A percentile compares a stretch with the other conserved stretches of the same genome.
Evolutionary conservation across 495 filamentous ascomycete genomes (phyloP).

Genomic region (Platismatia glauca): DNA sequence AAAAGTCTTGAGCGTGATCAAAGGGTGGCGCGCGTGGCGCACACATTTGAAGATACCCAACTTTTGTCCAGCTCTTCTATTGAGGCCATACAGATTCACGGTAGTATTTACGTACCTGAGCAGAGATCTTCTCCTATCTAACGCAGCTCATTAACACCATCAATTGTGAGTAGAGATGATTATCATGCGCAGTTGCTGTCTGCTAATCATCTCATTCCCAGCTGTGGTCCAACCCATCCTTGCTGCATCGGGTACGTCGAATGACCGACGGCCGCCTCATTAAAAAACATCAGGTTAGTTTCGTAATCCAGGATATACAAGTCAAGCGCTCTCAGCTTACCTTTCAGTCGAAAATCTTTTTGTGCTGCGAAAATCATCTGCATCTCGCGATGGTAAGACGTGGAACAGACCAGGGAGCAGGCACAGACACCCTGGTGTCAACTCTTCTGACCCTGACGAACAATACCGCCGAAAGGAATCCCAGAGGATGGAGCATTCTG

Average conservation of each 20-base stretch:
- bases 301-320: neutral
- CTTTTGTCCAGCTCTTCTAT: neutral
- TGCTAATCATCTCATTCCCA: neutral
- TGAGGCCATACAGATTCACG: neutral
- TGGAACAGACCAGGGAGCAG: neutral
- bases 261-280: neutral
- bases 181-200: neutral
- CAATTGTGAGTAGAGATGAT: conserved; percentile 46
- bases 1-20: conserved; percentile 4
- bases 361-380: neutral
- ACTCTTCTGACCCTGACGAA: neutral
- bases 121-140: neutral
- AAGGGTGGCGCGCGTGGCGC: neutral
- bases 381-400: neutral
- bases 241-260: neutral
- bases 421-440: neutral
- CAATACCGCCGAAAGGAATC: neutral
- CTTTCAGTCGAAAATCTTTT: neutral
- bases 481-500: neutral
- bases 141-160: neutral
- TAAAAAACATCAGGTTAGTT: neutral
- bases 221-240: neutral
- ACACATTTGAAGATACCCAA: conserved; percentile 8
- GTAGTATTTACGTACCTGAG: neutral
- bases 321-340: neutral